These are phyloP conservation scores for Blumeriella jaapii DNA, from an alignment of 2,329 filamentous ascomycete genomes.

Conservation along the genomic window DNA sequence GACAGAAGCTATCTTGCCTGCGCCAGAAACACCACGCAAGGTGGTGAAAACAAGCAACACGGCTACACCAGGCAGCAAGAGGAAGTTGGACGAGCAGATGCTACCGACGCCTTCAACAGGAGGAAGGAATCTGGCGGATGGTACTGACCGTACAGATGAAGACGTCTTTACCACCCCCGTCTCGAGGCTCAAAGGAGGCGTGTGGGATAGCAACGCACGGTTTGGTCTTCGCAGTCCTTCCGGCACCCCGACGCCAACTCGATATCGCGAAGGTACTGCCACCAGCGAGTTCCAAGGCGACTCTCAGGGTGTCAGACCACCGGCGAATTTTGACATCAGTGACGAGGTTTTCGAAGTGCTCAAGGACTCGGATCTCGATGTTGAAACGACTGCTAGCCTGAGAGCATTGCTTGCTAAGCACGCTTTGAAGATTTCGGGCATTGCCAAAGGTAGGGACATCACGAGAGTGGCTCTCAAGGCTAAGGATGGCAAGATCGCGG, in stretches of 20 bases:
- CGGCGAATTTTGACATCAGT: constrained; percentile 29
- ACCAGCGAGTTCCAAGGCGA: constrained; percentile 1
- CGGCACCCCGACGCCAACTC: constrained; percentile 20
- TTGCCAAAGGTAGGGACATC: constrained; percentile 54
- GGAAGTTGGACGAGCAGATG: constrained; percentile 18
- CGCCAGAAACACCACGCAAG: constrained; percentile 23
- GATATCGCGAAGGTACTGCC: constrained; percentile 13
- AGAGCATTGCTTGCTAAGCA: constrained; percentile 40
- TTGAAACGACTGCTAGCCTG: constrained; percentile 30
- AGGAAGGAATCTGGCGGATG: not conserved
- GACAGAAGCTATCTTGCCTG: constrained; percentile 2
- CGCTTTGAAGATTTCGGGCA: constrained; percentile 46
- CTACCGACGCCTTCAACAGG: constrained; percentile 22
- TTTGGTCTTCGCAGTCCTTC: constrained; percentile 15
- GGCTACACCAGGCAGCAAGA: constrained; percentile 22
- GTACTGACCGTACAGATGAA: constrained; percentile 8
- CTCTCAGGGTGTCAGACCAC: not conserved
- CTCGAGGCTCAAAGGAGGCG: constrained; percentile 11
- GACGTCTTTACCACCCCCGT: constrained; percentile 18
- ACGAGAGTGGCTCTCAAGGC: constrained; percentile 48
- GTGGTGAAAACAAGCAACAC: constrained; percentile 11
- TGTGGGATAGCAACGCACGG: constrained; percentile 19
- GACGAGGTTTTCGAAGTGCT: constrained; percentile 41
- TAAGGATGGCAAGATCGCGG: constrained; percentile 51
- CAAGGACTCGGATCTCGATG: constrained; percentile 31